A percentile compares a stretch with the other conserved stretches of the same genome.
Conservation (phyloP, 306 rosid species). For the Pterocarpus santalinus region DNA sequence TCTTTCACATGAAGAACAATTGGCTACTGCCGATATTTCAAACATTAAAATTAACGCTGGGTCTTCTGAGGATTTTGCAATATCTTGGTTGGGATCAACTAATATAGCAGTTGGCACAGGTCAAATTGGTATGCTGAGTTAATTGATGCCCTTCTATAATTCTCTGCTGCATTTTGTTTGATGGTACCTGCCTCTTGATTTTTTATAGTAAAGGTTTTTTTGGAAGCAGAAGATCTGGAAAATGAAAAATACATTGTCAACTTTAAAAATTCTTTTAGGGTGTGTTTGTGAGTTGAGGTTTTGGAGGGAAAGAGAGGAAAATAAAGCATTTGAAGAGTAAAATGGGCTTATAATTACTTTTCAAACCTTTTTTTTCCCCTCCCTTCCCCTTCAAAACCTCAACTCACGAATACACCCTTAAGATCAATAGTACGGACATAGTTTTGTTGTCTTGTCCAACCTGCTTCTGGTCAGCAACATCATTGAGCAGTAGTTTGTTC, state of each 20-base stretch:
- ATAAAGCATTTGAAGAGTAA: too few species aligned
- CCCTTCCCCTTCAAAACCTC: too few species aligned
- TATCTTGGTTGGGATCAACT: slow-evolving; percentile 78
- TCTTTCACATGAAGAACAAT: slow-evolving; percentile 49
- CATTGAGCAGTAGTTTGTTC: slow-evolving; percentile 19
- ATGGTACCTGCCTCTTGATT: not conserved
- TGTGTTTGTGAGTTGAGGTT: too few species aligned
- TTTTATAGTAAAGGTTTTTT: not conserved
- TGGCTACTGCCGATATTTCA: slow-evolving; percentile 43
- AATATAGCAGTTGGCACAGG: slow-evolving; percentile 76
- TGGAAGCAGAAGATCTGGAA: not conserved
- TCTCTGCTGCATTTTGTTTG: slow-evolving; percentile 28
- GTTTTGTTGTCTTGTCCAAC: slow-evolving; percentile 10
- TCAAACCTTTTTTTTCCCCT: too few species aligned
- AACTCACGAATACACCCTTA: too few species aligned
- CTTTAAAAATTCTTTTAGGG: slow-evolving; percentile 2
- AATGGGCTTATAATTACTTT: too few species aligned
- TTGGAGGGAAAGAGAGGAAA: too few species aligned
- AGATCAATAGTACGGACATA: not conserved
- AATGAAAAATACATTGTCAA: slow-evolving; percentile 15
- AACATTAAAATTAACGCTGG: slow-evolving; percentile 40
- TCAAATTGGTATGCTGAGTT: slow-evolving; percentile 63
- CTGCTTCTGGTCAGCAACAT: slow-evolving; percentile 22
- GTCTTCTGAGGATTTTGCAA: slow-evolving; percentile 47
- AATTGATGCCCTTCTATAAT: slow-evolving; percentile 13